A percentile compares a stretch with the other conserved stretches of the same genome.
phyloP scores from a whole-genome alignment of 139 green algal species.

The Closterium sp. region DNA sequence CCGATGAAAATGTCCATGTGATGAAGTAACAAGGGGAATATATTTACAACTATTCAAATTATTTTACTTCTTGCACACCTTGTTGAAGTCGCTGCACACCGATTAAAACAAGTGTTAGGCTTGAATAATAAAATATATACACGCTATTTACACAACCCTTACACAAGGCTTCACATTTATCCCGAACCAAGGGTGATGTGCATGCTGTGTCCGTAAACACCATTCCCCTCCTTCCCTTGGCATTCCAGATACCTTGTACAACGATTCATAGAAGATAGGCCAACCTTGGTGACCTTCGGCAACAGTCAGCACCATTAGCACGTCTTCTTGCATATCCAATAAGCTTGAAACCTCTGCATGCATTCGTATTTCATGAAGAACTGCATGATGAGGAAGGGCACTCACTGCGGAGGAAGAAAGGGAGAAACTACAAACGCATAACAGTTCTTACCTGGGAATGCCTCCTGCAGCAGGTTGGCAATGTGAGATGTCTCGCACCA shows the following conservation, averaged over 20 bases:
- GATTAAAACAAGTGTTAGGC: background rate
- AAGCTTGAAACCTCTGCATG: constrained; percentile 17
- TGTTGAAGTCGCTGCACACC: background rate
- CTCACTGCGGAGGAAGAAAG: background rate
- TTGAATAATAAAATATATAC: background rate
- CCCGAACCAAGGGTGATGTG: background rate
- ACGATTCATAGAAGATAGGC: constrained; percentile 49
- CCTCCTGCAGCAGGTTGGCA: constrained; percentile 37
- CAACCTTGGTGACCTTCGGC: constrained; percentile 15
- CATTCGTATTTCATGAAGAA: background rate
- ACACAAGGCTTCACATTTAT: background rate
- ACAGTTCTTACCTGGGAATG: constrained; percentile 19
- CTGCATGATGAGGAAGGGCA: background rate
- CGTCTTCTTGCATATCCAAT: constrained; percentile 34
- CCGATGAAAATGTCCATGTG: no score
- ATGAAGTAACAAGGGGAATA: no score
- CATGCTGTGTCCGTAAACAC: background rate
- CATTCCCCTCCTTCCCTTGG: background rate
- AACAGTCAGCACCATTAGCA: constrained; percentile 46
- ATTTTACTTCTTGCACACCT: background rate
- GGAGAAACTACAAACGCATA: background rate
- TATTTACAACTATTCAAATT: no score
- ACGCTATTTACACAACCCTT: background rate
- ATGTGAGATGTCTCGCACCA: constrained; percentile 34
- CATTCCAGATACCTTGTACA: constrained; percentile 3